A percentile compares a stretch with the other conserved stretches of the same genome.
Evolutionary conservation across 805 yeast species (phyloP).

Genomic region (Candida qinlingensis): DNA sequence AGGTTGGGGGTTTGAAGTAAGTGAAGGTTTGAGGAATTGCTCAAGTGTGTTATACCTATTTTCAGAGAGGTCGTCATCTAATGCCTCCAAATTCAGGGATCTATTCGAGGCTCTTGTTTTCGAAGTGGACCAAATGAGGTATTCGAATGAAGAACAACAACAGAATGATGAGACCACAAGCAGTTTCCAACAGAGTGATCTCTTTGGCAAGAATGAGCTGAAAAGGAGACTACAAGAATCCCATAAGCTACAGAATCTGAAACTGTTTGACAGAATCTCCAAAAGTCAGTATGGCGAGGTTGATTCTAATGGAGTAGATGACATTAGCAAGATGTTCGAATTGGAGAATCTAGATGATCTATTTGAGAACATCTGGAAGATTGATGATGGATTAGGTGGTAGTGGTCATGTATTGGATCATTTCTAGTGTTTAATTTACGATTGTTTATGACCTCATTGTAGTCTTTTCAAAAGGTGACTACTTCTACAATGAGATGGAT

Average conservation of each 20-base stretch:
- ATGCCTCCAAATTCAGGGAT: conserved; percentile 1
- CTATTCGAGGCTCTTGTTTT: conserved; percentile 1
- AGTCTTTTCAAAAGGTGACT: too few relatives aligned
- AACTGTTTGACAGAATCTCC: neutral
- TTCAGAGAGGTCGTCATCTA: neutral
- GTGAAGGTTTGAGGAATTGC: conserved; percentile 4
- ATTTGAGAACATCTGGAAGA: conserved; percentile 2
- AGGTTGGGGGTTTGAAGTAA: conserved; percentile 3
- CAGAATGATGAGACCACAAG: neutral
- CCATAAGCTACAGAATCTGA: conserved; percentile 1
- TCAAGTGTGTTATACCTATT: conserved; percentile 3
- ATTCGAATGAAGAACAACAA: neutral
- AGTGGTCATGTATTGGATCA: neutral
- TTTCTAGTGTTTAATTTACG: neutral
- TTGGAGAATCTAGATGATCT: neutral
- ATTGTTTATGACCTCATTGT: too few relatives aligned
- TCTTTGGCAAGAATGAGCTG: neutral
- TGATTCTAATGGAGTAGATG: neutral
- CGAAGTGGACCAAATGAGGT: conserved; percentile 3
- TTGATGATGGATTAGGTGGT: neutral
- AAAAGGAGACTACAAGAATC: conserved; percentile 1
- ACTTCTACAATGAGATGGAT: neutral
- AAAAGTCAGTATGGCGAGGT: neutral
- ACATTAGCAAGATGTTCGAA: neutral
- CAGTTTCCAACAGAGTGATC: neutral